Evolutionary conservation across 1,284 basidiomycete species (phyloP), one percentile per base, ranked within the genome.

Genomic region (Ceratobasidium theobromae): DNA sequence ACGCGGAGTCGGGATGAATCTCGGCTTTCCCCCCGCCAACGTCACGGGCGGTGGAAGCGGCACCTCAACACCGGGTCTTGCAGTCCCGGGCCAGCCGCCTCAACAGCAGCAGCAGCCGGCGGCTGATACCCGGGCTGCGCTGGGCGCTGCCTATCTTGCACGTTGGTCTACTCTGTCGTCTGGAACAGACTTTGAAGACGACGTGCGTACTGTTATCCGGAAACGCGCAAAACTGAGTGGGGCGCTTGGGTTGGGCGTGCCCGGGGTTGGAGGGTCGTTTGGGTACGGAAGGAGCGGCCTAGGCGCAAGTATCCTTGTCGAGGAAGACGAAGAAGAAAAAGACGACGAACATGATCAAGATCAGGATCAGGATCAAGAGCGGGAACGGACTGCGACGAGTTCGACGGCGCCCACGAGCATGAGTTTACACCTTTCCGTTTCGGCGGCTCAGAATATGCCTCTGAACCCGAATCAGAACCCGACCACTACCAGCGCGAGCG

Each of bases 121-220:
- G 1, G 57, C 70, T 8, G 35, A 87, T 0, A 82, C 82, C 2
- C 81, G 89, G 18, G 87, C 85, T 0, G 80, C 86, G 0, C 76
- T 91, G 0, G 89, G 89, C 0, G 81, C 84, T 1, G 87, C 89
- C 1, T 91, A 88, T 72, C 76, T 88, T 54, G 89, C 88, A 21
- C 80, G 90, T 11, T 92, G 89, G 89, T 85, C 88, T 18, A 32
- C 30, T 4, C n/a, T 23, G 16, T n/a, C 23, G n/a, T 16, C 49
- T 91, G 89, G 89, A 83, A 86, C 25, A 82, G 85, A 69, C 27
- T 91, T 87, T 71, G 90, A 92, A 73, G 89, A 91, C 65, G 89
- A 91, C 74, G 82, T 91, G 53, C 79, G 83, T 67, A 75, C 87
- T 69, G 71, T 91, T 57, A 77, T 89, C 33, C 81, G 82, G 49